These are phyloP conservation scores for Cladorrhinum sp. DNA, from an alignment of 2,329 filamentous ascomycete genomes.

Conservation along the genomic window DNA sequence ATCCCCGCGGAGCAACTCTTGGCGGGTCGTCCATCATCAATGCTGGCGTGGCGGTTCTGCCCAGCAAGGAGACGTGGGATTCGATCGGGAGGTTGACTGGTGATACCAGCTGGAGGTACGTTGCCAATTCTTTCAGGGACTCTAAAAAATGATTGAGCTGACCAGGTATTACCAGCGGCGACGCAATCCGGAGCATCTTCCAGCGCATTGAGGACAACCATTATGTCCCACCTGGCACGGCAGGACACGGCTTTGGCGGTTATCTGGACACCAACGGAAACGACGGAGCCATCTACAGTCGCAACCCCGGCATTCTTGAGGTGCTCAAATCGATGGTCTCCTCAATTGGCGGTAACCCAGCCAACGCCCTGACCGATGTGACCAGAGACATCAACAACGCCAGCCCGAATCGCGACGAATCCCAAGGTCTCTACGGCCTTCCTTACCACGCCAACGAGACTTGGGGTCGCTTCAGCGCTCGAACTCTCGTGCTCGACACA, in stretches of 20 bases:
- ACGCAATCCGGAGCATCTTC: constrained; percentile 19
- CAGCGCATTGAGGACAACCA: constrained; percentile 8
- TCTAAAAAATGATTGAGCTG: constrained; percentile 44
- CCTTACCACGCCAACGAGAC: constrained; percentile 24
- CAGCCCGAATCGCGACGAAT: constrained; percentile 24
- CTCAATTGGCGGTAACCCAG: constrained; percentile 7
- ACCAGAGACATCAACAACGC: constrained; percentile 25
- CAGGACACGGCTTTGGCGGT: constrained; percentile 41
- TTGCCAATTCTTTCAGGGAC: constrained; percentile 42
- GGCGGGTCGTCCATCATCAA: constrained; percentile 38
- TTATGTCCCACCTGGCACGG: constrained; percentile 28
- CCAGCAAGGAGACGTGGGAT: constrained; percentile 37
- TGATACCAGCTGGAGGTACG: constrained; percentile 24
- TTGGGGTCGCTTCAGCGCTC: constrained; percentile 21
- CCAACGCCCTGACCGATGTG: constrained; percentile 15
- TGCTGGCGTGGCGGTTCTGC: constrained; percentile 33
- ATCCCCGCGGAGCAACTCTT: constrained; percentile 36
- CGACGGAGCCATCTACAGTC: not conserved
- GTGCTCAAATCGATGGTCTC: constrained; percentile 4
- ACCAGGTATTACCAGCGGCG: constrained; percentile 17
- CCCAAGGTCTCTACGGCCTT: constrained; percentile 29
- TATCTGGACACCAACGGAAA: constrained; percentile 30
- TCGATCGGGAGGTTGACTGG: constrained; percentile 17
- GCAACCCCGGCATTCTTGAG: not conserved
- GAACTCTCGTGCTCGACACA: constrained; percentile 23